phyloP scores from a whole-genome alignment of 169 alveolate species.

The Plasmodium malariae region DNA sequence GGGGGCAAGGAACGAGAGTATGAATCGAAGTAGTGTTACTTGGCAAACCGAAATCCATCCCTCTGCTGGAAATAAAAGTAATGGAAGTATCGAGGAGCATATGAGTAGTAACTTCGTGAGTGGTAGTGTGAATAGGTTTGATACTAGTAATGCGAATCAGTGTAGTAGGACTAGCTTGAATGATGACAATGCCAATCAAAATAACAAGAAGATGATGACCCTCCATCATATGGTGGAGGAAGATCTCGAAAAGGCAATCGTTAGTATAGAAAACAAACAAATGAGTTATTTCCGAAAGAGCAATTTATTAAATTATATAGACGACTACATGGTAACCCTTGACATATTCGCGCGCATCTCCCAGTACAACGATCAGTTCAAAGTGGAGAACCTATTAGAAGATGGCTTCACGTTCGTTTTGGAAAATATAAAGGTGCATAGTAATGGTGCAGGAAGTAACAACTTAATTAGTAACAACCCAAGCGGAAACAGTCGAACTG shows the following conservation, averaged over 20 bases:
- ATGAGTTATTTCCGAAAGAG: conserved; percentile 22
- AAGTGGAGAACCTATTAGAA: conserved; percentile 9
- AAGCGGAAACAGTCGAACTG: background rate
- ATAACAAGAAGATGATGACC: too few relatives aligned
- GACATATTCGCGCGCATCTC: conserved; percentile 18
- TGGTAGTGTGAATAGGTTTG: too few relatives aligned
- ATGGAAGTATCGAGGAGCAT: too few relatives aligned
- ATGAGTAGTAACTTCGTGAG: too few relatives aligned
- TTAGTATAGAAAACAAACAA: conserved; percentile 21
- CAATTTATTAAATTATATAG: conserved; percentile 16
- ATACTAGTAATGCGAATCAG: too few relatives aligned
- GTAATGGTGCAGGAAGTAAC: background rate
- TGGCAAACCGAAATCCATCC: too few relatives aligned
- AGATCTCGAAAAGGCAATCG: conserved; percentile 20
- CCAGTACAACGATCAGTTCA: conserved; percentile 18
- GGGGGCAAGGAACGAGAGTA: too few relatives aligned
- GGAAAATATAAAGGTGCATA: background rate
- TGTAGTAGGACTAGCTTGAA: too few relatives aligned
- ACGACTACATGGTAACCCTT: conserved; percentile 27
- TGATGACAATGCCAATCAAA: too few relatives aligned
- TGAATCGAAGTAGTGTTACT: too few relatives aligned
- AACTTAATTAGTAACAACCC: background rate
- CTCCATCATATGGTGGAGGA: too few relatives aligned
- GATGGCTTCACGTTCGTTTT: background rate
- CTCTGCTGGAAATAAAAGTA: too few relatives aligned